phyloP scores from a whole-genome alignment of 805 yeast genomes.

The Candida vaughaniae region DNA sequence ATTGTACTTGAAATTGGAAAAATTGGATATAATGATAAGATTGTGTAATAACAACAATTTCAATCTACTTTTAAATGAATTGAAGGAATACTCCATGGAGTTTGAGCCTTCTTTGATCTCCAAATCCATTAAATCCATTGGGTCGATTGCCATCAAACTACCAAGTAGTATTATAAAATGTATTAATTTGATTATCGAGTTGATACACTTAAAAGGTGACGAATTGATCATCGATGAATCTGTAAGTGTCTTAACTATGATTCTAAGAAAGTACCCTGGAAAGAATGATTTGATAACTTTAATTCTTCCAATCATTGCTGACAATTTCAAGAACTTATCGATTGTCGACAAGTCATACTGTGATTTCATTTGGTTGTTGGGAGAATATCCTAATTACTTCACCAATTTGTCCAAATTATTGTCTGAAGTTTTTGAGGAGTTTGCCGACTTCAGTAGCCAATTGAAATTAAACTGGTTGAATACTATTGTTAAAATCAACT shows the following conservation, averaged over 20 bases:
- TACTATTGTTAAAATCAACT: slow-evolving; percentile 58
- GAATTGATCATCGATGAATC: slow-evolving; percentile 62
- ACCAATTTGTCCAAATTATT: slow-evolving; percentile 51
- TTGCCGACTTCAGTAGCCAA: slow-evolving; percentile 51
- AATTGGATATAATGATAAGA: slow-evolving; percentile 71
- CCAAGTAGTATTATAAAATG: slow-evolving; percentile 54
- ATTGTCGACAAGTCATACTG: slow-evolving; percentile 52
- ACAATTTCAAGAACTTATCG: slow-evolving; percentile 21
- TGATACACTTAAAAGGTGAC: slow-evolving; percentile 63
- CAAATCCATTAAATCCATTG: slow-evolving; percentile 64
- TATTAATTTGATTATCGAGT: slow-evolving; percentile 56
- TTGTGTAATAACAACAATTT: slow-evolving; percentile 62
- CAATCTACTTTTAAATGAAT: slow-evolving; percentile 59
- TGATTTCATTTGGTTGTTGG: slow-evolving; percentile 68
- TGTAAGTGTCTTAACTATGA: slow-evolving; percentile 59
- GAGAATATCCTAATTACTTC: slow-evolving; percentile 66
- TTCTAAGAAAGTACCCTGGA: slow-evolving; percentile 65
- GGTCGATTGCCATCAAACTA: slow-evolving; percentile 68
- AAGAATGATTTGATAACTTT: slow-evolving; percentile 48
- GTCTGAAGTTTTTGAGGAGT: slow-evolving; percentile 42
- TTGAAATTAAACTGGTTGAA: slow-evolving; percentile 62
- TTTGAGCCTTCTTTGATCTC: slow-evolving; percentile 77
- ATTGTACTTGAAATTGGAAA: slow-evolving; percentile 71
- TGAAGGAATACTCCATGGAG: slow-evolving; percentile 81
- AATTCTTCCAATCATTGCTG: slow-evolving; percentile 53